Conservation (phyloP, 441 rosid genomes). For the Manihot esculenta region DNA sequence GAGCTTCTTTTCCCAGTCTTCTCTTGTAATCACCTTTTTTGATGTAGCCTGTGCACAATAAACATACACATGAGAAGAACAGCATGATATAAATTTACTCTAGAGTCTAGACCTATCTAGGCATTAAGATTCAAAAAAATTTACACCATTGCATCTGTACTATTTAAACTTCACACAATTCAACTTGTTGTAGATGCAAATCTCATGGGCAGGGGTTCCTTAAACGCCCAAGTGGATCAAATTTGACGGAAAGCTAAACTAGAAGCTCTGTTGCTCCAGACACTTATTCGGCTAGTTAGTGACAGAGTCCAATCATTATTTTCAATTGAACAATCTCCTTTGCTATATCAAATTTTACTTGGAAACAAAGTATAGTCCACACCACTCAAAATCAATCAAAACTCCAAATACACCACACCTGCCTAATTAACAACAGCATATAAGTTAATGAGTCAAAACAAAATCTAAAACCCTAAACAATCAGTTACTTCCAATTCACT, state of each 20-base stretch:
- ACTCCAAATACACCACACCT: background rate
- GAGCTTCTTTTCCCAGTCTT: constrained; percentile 92
- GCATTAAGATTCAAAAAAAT: constrained; percentile 1
- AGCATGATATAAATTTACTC: background rate
- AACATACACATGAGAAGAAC: constrained; percentile 10
- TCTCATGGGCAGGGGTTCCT: background rate
- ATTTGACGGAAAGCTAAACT: background rate
- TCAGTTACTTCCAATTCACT: background rate
- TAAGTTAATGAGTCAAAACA: background rate
- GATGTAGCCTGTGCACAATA: constrained; percentile 56
- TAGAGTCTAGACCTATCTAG: background rate
- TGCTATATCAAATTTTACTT: too few relatives aligned
- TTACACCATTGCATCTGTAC: background rate
- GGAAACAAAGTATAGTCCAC: too few relatives aligned
- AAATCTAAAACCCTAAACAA: constrained; percentile 6
- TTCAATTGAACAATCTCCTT: too few relatives aligned
- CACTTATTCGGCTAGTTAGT: background rate
- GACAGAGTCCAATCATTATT: too few relatives aligned
- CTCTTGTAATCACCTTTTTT: constrained; percentile 78
- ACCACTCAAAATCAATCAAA: background rate
- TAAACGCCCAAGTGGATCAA: background rate
- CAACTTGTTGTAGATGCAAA: background rate
- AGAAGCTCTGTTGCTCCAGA: background rate
- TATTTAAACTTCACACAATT: background rate
- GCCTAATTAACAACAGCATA: background rate